Evolutionary conservation across 805 yeast genomes (phyloP).

Genomic region (Candida endomychidarum): DNA sequence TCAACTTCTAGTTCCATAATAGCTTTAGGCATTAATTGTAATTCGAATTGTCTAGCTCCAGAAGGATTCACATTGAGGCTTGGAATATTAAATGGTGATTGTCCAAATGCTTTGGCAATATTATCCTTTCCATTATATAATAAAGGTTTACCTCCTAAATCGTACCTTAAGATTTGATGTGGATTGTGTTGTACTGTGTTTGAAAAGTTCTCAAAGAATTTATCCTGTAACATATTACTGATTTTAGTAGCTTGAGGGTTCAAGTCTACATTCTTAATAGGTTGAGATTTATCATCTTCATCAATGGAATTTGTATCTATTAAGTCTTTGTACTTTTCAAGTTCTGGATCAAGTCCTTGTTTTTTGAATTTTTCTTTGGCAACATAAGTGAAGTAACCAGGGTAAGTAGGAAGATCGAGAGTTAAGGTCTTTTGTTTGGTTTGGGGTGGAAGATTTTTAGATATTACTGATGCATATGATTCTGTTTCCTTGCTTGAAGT

Average conservation of each 20-base stretch:
- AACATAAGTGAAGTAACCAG: conserved; percentile 68
- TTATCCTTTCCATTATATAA: conserved; percentile 66
- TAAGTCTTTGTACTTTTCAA: conserved; percentile 44
- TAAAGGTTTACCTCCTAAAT: conserved; percentile 75
- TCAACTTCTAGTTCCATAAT: conserved; percentile 74
- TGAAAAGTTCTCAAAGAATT: conserved; percentile 75
- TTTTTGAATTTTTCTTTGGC: conserved; percentile 68
- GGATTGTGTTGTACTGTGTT: conserved; percentile 79
- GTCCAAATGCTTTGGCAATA: conserved; percentile 33
- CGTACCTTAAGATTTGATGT: conserved; percentile 81
- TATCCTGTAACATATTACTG: conserved; percentile 59
- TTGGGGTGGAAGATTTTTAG: conserved; percentile 14
- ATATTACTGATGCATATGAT: conserved; percentile 25
- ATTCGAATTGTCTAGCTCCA: conserved; percentile 65
- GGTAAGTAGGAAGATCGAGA: conserved; percentile 48
- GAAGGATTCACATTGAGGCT: conserved; percentile 61
- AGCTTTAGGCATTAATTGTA: conserved; percentile 93
- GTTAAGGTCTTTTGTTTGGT: conserved; percentile 5
- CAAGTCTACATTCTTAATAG: conserved; percentile 8
- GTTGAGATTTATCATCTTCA: conserved; percentile 17
- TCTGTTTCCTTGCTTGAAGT: conserved; percentile 12
- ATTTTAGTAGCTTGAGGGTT: conserved; percentile 26
- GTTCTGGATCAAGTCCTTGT: conserved; percentile 52
- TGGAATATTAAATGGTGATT: conserved; percentile 42
- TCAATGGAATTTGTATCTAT: conserved; percentile 49